Evolutionary conservation across 1,139 yeast species (phyloP).

Genomic region (Blastobotrys apis): DNA sequence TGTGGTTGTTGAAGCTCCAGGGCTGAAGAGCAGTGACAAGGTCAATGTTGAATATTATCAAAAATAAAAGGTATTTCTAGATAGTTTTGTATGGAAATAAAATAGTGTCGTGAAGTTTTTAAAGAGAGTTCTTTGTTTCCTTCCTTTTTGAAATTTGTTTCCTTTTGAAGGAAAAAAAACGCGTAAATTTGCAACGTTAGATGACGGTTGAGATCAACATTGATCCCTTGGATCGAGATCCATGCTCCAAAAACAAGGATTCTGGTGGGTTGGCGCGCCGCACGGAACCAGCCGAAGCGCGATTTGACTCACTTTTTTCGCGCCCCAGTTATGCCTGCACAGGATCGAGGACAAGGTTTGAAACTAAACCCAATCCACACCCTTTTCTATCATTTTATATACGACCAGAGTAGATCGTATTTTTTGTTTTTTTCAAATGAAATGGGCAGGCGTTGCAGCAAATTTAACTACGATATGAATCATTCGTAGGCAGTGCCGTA

Average conservation of each 20-base stretch:
- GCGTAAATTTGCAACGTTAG: not conserved
- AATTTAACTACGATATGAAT: not conserved
- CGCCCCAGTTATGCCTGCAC: too few species aligned
- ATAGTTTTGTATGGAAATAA: too few species aligned
- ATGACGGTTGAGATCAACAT: not conserved
- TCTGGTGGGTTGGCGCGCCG: too few species aligned
- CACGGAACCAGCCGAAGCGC: too few species aligned
- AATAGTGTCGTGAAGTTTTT: too few species aligned
- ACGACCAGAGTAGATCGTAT: not conserved
- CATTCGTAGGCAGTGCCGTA: not conserved
- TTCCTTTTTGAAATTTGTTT: not conserved
- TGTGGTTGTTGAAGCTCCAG: slow-evolving; percentile 19
- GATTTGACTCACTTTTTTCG: too few species aligned
- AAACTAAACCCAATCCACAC: too few species aligned
- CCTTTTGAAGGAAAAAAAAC: not conserved
- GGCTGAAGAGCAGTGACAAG: slow-evolving; percentile 3
- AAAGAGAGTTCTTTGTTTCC: too few species aligned
- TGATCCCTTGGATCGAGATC: not conserved
- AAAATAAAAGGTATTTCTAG: not conserved
- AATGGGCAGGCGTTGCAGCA: not conserved
- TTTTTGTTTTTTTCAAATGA: slow-evolving; percentile 1
- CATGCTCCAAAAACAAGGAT: not conserved
- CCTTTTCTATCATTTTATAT: not conserved
- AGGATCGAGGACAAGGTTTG: too few species aligned
- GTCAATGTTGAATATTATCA: slow-evolving; percentile 6